Evolutionary conservation across 345 rosid species (phyloP).

Genomic region (Populus davidiana): DNA sequence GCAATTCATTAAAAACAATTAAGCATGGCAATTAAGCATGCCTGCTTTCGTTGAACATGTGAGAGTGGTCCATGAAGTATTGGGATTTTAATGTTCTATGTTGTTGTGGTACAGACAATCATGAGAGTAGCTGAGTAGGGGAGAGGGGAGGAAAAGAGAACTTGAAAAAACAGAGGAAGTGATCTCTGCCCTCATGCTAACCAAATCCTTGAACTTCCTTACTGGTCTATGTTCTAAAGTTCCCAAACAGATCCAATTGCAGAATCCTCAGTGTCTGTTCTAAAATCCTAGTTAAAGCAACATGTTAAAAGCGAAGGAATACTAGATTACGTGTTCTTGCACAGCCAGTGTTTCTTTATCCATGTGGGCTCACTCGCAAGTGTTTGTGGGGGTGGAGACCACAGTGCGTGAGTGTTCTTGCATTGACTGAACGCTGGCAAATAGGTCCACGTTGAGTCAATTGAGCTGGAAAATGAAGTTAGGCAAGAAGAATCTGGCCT

Average conservation of each 20-base stretch:
- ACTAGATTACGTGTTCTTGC: background rate
- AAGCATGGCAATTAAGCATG: background rate
- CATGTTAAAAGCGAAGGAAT: background rate
- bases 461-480: constrained; percentile 29
- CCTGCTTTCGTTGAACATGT: background rate
- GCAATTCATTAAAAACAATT: background rate
- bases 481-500: constrained; percentile 1
- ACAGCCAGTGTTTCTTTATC: background rate
- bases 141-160: background rate
- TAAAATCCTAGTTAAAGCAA: constrained; percentile 17
- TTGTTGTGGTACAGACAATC: background rate
- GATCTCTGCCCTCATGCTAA: constrained; percentile 22
- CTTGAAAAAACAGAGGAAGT: background rate
- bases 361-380: constrained; percentile 15
- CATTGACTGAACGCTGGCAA: background rate
- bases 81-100: background rate
- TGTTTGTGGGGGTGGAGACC: constrained; percentile 19
- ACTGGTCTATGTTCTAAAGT: constrained; percentile 26
- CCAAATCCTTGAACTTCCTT: constrained; percentile 12
- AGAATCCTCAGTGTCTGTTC: constrained; percentile 28
- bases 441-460: constrained; percentile 13
- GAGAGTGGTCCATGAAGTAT: constrained; percentile 9
- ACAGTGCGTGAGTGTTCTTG: background rate
- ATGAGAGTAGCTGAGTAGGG: too few relatives aligned
- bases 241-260: constrained; percentile 20